Base-by-base conservation (phyloP, 306 rosid species). In the Nissolia schottii region DNA sequence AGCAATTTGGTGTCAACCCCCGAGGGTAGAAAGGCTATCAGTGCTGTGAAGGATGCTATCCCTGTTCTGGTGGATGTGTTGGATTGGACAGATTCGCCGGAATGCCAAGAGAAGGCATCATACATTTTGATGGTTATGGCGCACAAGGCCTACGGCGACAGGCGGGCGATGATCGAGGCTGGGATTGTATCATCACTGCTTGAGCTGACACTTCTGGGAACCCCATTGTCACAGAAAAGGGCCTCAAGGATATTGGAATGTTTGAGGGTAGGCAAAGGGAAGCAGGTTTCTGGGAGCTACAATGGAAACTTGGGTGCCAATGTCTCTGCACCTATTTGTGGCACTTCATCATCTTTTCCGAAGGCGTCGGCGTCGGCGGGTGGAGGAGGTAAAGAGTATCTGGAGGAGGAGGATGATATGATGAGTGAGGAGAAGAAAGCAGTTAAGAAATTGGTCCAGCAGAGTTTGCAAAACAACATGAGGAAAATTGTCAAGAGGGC, bases 71-170 rank as follows among this genome's bases (percentile, higher is more conserved):
- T 89, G 16, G 99, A 95, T 83, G 90, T 81, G 1, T 81, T 95
- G 84, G 84, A 77, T 57, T 95, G 99, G 99, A 87, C 77, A 1
- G 99, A 95, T 77, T 95, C 96, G 0, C 90, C 97, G 0, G 86
- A 77, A 19, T 91, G 99, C 78, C 99, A 95, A 84, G 99, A 95
- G 84, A 95, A 88, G 60, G 88, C 89, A 0, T 86, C 96, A 0
- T 95, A 95, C 84, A 84, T 95, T 74, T 81, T 95, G 81, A 95
- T 95, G 99, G 73, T 91, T 9, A 88, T 95, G 97, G 97, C 99
- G 1, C 97, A 95, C 79, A 95, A 88, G 77, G 63, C 90, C n/a
- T 91, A 88, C 43, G 83, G 86, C 32, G 93, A 91, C 56, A 85
- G 96, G 78, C 96, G 86, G 23, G 87, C 86, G 59, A 95, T 95